Evolutionary conservation across 1,284 basidiomycete species (phyloP), one percentile per base, ranked within the genome.

Genomic region (Boletus hoseneyae): DNA sequence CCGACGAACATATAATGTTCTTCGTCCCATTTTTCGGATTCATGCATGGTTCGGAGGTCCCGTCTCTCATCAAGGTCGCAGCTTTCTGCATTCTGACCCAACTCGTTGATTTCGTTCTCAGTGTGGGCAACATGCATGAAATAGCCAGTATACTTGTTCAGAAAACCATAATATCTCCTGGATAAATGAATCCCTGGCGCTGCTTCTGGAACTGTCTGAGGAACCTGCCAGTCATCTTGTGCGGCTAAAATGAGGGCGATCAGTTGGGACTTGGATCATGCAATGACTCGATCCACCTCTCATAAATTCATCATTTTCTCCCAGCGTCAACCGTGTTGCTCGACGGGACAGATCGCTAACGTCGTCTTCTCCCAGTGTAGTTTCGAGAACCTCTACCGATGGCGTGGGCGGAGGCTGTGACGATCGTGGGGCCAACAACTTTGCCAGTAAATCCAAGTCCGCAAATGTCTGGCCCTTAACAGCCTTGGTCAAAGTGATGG

Each of bases 71-170:
- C 58, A 2, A 56, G 63, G 2, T 67, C 52, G 38, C 72, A 70
- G 0, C 63, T 74, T 67, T 91, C 88, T 15, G 75, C 82, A 51
- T 84, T 76, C n/a, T 68, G 45, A 4, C 86, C 87, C 11, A 91
- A 73, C 58, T 89, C 87, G 58, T 90, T 88, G 12, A 88, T 72
- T 59, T 90, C 88, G 59, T 91, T 91, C 64, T 85, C 85, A 9
- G 77, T 78, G 56, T 86, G 79, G n/a, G 69, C 66, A 15, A 82
- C 81, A 64, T 89, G 83, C 46, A 69, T 72, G 60, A 91, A 86
- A 63, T 87, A 90, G 12, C 86, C 85, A 0, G 79, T 78, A 62
- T 91, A 76, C 61, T 79, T 71, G 61, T 87, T 72, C 52, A 91
- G 67, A 66, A 91, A 91, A 4, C 88, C 89, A 58, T 91, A 91